Evolutionary conservation across 345 rosid genomes (phyloP).

Genomic region (Sonneratia caseolaris): DNA sequence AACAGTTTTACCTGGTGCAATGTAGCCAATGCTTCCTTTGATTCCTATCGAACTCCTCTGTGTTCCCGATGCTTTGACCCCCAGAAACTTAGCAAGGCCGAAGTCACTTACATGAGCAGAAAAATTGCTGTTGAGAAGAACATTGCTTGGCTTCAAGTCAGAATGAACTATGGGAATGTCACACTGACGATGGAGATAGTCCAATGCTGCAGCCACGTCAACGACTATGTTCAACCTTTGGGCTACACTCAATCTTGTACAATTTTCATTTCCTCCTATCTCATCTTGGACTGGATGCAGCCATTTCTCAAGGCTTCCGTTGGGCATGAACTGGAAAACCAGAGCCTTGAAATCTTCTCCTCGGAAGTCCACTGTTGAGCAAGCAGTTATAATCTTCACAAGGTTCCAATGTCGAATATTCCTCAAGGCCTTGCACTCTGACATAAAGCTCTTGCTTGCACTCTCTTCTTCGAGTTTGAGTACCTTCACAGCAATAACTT

Average conservation of each 20-base stretch:
- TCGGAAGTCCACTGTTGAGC: slow-evolving; percentile 9
- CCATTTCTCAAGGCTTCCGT: slow-evolving; percentile 16
- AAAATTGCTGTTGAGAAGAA: slow-evolving; percentile 14
- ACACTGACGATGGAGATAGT: slow-evolving; percentile 12
- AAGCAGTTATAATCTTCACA: slow-evolving; percentile 9
- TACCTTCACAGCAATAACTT: slow-evolving; percentile 15
- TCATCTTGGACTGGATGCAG: background rate
- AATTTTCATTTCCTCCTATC: background rate
- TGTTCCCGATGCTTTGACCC: background rate
- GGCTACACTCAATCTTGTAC: background rate
- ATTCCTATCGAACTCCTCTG: slow-evolving; percentile 5
- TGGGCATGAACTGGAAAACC: slow-evolving; percentile 17
- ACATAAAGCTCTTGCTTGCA: slow-evolving; percentile 13
- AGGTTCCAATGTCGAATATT: slow-evolving; percentile 16
- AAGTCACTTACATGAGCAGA: slow-evolving; percentile 17
- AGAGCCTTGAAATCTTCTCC: slow-evolving; percentile 21
- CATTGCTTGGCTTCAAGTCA: slow-evolving; percentile 20
- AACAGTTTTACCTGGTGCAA: slow-evolving; percentile 18
- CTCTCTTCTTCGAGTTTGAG: slow-evolving; percentile 11
- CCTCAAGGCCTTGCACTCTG: slow-evolving; percentile 15
- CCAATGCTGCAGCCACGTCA: slow-evolving; percentile 11
- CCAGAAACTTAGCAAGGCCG: slow-evolving; percentile 8
- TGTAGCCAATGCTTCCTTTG: slow-evolving; percentile 17
- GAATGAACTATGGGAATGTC: slow-evolving; percentile 3
- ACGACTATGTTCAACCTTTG: slow-evolving; percentile 6